phyloP scores from a whole-genome alignment of 202 grass and related monocot species.

The Panicum virgatum region DNA sequence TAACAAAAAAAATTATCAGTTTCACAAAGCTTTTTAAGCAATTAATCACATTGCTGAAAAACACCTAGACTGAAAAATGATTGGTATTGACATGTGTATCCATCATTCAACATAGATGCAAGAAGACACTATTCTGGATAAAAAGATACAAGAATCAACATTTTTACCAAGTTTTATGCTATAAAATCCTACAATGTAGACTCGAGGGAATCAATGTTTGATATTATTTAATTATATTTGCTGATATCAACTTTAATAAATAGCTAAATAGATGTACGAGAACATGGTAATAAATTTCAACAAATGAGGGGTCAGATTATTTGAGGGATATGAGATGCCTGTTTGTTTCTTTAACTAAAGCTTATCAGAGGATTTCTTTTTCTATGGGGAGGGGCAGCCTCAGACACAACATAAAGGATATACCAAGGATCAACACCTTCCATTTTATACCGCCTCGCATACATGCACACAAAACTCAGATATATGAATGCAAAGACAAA shows the following conservation, averaged over 20 bases:
- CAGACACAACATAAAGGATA: not conserved
- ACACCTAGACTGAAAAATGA: not conserved
- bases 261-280: not conserved
- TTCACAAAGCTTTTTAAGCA: not conserved
- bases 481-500: not conserved
- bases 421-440: not conserved
- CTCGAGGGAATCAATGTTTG: not conserved
- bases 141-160: not conserved
- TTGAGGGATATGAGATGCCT: not conserved
- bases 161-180: not conserved
- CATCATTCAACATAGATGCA: constrained; percentile 1
- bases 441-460: not conserved
- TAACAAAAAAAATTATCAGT: not conserved
- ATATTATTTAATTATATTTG: not conserved
- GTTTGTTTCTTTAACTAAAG: not conserved
- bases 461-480: not conserved
- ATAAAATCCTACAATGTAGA: not conserved
- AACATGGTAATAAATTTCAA: not conserved
- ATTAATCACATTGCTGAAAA: not conserved
- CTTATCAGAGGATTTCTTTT: not conserved
- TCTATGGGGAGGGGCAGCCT: not conserved
- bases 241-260: not conserved
- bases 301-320: not conserved
- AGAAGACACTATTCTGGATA: not conserved
- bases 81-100: not conserved